A percentile compares a stretch with the other conserved stretches of the same genome.
Evolutionary conservation across 169 alveolate species (phyloP).

Genomic region (Neospora caninum): DNA sequence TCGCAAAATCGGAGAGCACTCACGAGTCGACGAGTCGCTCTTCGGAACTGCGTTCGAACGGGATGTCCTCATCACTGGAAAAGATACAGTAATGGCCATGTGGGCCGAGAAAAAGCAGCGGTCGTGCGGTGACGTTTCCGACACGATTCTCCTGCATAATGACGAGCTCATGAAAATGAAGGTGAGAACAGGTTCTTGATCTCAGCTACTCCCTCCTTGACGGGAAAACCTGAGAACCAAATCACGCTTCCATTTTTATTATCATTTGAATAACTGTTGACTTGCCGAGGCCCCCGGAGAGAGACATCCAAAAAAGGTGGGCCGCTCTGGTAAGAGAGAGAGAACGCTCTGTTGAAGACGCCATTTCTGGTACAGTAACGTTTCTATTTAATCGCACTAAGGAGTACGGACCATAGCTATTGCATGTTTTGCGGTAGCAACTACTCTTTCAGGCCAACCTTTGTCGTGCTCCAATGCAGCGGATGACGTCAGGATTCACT

Average conservation of each 20-base stretch:
- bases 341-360: too few species aligned
- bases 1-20: not conserved
- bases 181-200: not conserved
- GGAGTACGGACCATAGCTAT: too few species aligned
- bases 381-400: too few species aligned
- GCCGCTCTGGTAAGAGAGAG: too few species aligned
- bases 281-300: not conserved
- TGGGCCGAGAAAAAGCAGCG: not conserved
- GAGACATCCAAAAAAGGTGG: too few species aligned
- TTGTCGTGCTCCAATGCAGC: too few species aligned
- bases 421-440: too few species aligned
- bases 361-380: too few species aligned
- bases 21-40: slow-evolving; percentile 10
- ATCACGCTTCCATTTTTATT: not conserved
- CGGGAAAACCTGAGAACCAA: not conserved
- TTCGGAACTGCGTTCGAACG: not conserved
- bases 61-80: not conserved
- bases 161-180: not conserved
- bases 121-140: not conserved
- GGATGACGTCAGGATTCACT: too few species aligned
- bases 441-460: too few species aligned
- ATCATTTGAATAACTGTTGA: not conserved
- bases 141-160: not conserved
- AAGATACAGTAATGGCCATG: not conserved
- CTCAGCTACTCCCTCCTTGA: not conserved